Base-by-base conservation (phyloP, 352 stramenopile genomes). In the Globisporangium camurandrum region DNA sequence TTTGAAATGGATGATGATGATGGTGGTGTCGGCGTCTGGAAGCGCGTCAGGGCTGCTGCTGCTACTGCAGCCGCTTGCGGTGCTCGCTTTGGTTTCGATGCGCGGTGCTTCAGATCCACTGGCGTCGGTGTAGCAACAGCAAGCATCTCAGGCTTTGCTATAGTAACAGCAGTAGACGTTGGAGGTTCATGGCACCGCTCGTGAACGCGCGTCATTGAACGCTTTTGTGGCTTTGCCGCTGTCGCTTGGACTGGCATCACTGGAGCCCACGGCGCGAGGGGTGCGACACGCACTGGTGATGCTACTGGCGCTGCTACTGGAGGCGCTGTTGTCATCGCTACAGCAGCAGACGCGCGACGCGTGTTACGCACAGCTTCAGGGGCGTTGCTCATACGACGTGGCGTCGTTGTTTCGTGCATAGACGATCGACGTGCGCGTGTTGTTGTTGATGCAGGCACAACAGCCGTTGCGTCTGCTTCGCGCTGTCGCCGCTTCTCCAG, bases 401-500 rank as follows among this genome's bases (percentile, higher is more conserved):
- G 24, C 17, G 42, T 33, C 9, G 42, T 12, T 0, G 31, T n/a
- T n/a, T n/a, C n/a, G n/a, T n/a, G n/a, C n/a, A n/a, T n/a, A 20
- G 40, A 46, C 40, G 22, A 46, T 22, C 39, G 39, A 30, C 39
- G 39, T 27, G 20, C 14, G 19, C 39, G 20, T 19, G 39, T 16
- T 19, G 5, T 10, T 40, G 4, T 24, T 26, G 19, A 30, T 26
- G 10, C n/a, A 27, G 36, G 3, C 10, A 34, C 22, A 24, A 17
- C 34, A 28, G 37, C 16, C 10, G 22, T 22, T 47, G 42, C 16
- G 10, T 5, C 16, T 14, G 36, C 41, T 47, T 52, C 51, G 46
- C 44, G 48, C 4, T 28, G 43, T 23, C 26, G 48, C 38, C 64
- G 66, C 31, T 47, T 57, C 20, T 71, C 66, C 17, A 61, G 40